Evolutionary conservation across 2,329 filamentous ascomycete species (phyloP).

Genomic region (Teratosphaeria nubilosa): DNA sequence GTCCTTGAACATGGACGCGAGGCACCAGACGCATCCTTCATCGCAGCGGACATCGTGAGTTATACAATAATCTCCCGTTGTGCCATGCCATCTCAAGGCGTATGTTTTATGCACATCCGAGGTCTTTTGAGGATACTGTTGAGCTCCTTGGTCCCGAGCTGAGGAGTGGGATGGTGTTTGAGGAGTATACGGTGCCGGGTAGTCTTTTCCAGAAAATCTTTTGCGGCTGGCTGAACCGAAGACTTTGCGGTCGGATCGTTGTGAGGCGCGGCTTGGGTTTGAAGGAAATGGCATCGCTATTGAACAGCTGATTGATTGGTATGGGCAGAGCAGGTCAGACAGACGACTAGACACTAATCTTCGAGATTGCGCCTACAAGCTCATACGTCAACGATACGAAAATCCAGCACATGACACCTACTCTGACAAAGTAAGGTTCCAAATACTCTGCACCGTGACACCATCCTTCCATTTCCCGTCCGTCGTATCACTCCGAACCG

Average conservation of each 20-base stretch:
- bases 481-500: conserved; percentile 36
- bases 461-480: conserved; percentile 34
- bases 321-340: no score
- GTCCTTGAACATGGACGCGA: conserved; percentile 38
- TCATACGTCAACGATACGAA: no score
- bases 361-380: no score
- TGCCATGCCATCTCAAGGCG: conserved; percentile 34
- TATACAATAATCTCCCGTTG: conserved; percentile 11
- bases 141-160: conserved; percentile 57
- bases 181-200: conserved; percentile 43
- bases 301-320: no score
- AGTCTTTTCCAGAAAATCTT: conserved; percentile 55
- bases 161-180: conserved; percentile 45
- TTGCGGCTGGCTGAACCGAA: not conserved
- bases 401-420: not conserved
- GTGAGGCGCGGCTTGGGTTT: not conserved
- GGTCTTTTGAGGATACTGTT: conserved; percentile 58
- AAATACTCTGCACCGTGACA: conserved; percentile 45
- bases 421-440: conserved; percentile 32
- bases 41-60: conserved; percentile 28
- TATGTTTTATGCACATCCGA: conserved; percentile 59
- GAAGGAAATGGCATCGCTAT: no score
- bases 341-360: no score
- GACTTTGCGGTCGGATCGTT: not conserved
- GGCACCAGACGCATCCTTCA: conserved; percentile 35